Base-by-base conservation (phyloP, 192 early-diverging fungal genomes). In the Coemansia sp. region DNA sequence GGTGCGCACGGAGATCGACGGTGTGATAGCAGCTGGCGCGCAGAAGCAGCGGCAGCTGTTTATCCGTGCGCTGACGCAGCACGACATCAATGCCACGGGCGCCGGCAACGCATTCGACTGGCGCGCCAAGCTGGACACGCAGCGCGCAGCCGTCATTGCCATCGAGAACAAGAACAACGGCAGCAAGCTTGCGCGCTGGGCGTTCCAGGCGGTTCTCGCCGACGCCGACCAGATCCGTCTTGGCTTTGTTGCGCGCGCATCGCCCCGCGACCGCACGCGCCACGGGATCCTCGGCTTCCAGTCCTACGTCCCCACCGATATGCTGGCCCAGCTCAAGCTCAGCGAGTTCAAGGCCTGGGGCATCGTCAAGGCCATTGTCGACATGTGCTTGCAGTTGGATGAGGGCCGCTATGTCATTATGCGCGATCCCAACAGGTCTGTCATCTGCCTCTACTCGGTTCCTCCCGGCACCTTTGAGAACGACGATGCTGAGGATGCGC, bases 141-240 rank as follows among this genome's bases (percentile, higher is more conserved):
- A 96, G 78, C 90, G 96, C 65, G 97, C 94, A 68, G 96, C 96
- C 50, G 93, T 98, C 32, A 93, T 98, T 63, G 95, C 95, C 1
- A 94, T 93, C 37, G 97, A 98, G 74, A 94, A 96, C 87, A 96
- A 93, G 85, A 99, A 98, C 85, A 98, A 99, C 87, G 87, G 89
- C 65, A 90, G 91, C 84, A 97, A 97, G 76, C 86, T 99, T 38
- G 90, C 95, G 22, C 87, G 93, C 61, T 99, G 97, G 97, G 92
- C 94, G n/a, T 86, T 93, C 60, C 95, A 99, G 84, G 88, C 87
- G 43, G 77, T 98, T 25, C 85, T 99, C 61, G 85, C 94, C 40
- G 95, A 90, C n/a, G 92, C 89, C 25, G 92, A 95, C 51, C 90
- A 94, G 79, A 68, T 99, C 72, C 93, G 95, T 74, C 75, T 99